Conservation (phyloP, 2,329 filamentous ascomycete genomes). For the Colletotrichum spaethianum region DNA sequence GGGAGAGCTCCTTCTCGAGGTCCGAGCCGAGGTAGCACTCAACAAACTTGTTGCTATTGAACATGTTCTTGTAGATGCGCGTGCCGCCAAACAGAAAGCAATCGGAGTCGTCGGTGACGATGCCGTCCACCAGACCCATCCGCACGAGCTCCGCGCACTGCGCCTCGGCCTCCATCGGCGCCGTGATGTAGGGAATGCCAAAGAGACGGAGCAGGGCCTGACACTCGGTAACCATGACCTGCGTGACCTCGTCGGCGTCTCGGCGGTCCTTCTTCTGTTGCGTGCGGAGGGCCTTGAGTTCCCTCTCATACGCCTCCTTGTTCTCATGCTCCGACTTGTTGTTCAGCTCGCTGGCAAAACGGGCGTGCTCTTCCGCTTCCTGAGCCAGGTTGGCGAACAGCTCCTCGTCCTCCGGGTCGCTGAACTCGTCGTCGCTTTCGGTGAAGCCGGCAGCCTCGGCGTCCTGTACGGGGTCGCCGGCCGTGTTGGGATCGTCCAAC, state of each 20-base stretch:
- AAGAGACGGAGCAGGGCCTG: slow-evolving; percentile 92
- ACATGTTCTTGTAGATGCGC: slow-evolving; percentile 99
- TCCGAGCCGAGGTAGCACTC: slow-evolving; percentile 92
- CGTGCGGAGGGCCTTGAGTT: slow-evolving; percentile 87
- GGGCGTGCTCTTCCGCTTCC: slow-evolving; percentile 93
- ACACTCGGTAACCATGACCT: slow-evolving; percentile 96
- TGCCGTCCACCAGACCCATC: slow-evolving; percentile 92
- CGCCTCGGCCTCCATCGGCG: slow-evolving; percentile 98
- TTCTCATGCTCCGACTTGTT: slow-evolving; percentile 79
- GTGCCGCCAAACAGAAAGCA: slow-evolving; percentile 97
- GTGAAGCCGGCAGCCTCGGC: slow-evolving; percentile 60
- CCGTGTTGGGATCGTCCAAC: slow-evolving; percentile 31
- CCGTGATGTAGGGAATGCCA: slow-evolving; percentile 95
- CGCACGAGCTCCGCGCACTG: slow-evolving; percentile 93
- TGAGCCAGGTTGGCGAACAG: slow-evolving; percentile 87
- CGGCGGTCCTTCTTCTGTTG: slow-evolving; percentile 97
- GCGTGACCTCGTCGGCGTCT: slow-evolving; percentile 96
- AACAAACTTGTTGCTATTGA: slow-evolving; percentile 97
- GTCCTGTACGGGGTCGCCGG: slow-evolving; percentile 41
- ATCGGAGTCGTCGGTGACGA: slow-evolving; percentile 97
- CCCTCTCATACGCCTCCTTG: slow-evolving; percentile 85
- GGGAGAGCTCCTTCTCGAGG: slow-evolving; percentile 88
- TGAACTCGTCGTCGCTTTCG: slow-evolving; percentile 79
- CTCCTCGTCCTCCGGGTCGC: slow-evolving; percentile 93
- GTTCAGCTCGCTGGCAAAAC: slow-evolving; percentile 91